These are phyloP conservation scores for Leucocoprinus sp. DNA, from an alignment of 768 basidiomycete species.

Conservation along the genomic window DNA sequence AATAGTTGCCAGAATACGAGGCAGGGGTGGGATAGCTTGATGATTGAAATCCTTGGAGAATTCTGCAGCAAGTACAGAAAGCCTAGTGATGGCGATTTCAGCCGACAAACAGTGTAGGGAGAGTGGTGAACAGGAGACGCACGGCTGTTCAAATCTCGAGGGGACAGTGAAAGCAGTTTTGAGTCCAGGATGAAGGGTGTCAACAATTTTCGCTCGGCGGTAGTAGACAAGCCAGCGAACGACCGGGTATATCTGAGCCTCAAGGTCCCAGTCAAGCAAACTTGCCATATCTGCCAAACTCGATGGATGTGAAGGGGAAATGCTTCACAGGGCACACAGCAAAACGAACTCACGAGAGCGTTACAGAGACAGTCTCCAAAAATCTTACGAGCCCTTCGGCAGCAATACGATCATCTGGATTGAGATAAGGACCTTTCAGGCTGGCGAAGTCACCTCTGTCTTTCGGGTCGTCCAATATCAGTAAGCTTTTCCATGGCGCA, in stretches of 20 bases:
- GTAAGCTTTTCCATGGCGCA: slow-evolving; percentile 86
- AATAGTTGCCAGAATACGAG: slow-evolving; percentile 65
- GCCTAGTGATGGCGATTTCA: slow-evolving; percentile 22
- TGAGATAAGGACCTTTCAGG: slow-evolving; percentile 49
- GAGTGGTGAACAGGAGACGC: slow-evolving; percentile 24
- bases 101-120: neutral
- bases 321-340: neutral
- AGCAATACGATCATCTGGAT: slow-evolving; percentile 54
- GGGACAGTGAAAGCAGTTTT: slow-evolving; percentile 79
- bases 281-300: slow-evolving; percentile 77
- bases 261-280: slow-evolving; percentile 75
- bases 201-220: slow-evolving; percentile 82
- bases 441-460: slow-evolving; percentile 47
- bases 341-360: slow-evolving; percentile 54
- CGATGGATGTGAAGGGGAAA: neutral
- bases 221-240: slow-evolving; percentile 91
- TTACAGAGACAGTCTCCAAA: slow-evolving; percentile 64
- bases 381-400: slow-evolving; percentile 71
- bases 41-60: slow-evolving; percentile 58
- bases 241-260: slow-evolving; percentile 79
- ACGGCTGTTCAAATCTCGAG: slow-evolving; percentile 53
- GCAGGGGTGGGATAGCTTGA: slow-evolving; percentile 58
- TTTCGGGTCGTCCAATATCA: slow-evolving; percentile 52
- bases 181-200: slow-evolving; percentile 69
- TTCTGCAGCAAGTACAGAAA: slow-evolving; percentile 45